phyloP scores from a whole-genome alignment of 805 yeast species.

The Schizosaccharomyces osmophilus region DNA sequence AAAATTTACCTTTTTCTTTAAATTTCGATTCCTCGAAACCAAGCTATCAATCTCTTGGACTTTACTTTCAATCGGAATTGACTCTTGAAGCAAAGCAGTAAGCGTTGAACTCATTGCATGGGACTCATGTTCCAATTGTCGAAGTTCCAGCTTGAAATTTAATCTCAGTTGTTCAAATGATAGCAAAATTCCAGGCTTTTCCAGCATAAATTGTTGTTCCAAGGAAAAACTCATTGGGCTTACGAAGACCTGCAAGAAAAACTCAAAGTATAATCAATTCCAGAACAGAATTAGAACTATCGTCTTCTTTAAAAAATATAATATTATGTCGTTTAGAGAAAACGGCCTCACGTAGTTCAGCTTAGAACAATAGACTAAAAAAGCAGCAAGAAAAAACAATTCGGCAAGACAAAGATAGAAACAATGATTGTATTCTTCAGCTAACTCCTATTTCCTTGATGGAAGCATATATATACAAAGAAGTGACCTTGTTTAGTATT shows the following conservation, averaged over 20 bases:
- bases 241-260: background rate
- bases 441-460: too few species aligned
- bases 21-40: background rate
- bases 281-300: too few species aligned
- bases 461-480: too few species aligned
- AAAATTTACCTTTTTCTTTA: background rate
- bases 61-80: background rate
- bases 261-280: too few species aligned
- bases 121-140: slow-evolving; percentile 4
- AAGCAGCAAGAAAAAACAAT: too few species aligned
- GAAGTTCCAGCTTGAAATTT: background rate
- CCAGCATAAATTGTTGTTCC: background rate
- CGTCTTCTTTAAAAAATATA: too few species aligned
- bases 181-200: background rate
- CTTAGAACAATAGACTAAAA: too few species aligned
- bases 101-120: background rate
- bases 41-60: background rate
- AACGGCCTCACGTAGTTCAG: too few species aligned
- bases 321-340: too few species aligned
- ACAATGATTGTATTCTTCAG: too few species aligned
- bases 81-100: background rate
- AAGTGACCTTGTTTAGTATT: too few species aligned
- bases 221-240: background rate
- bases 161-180: background rate
- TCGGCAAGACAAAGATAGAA: too few species aligned